These are phyloP conservation scores for Oenanthe javanica DNA, from an alignment of 140 eudicot genomes.

Conservation along the genomic window DNA sequence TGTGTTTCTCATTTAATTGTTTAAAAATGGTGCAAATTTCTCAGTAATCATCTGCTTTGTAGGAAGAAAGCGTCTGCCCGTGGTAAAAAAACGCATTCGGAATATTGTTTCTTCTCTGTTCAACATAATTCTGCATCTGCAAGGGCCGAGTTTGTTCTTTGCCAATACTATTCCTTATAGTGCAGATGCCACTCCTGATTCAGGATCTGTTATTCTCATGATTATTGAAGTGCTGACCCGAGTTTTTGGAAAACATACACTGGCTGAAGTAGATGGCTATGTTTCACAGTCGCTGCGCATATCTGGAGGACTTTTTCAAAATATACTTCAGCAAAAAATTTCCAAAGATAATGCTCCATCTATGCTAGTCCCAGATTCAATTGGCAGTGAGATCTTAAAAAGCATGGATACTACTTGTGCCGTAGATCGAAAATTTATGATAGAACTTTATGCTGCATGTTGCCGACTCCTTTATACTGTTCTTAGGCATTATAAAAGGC, in stretches of 20 bases:
- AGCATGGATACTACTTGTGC: slow-evolving; percentile 9
- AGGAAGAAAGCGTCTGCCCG: slow-evolving; percentile 52
- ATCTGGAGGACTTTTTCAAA: slow-evolving; percentile 34
- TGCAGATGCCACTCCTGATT: slow-evolving; percentile 43
- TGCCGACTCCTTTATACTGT: slow-evolving; percentile 67
- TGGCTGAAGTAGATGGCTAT: too few species aligned
- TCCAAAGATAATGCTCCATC: slow-evolving; percentile 18
- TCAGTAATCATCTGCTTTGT: slow-evolving; percentile 15
- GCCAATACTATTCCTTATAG: slow-evolving; percentile 9
- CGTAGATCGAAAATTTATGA: slow-evolving; percentile 35
- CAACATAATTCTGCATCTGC: slow-evolving; percentile 66
- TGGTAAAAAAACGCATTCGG: slow-evolving; percentile 48
- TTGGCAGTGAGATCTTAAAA: slow-evolving; percentile 10
- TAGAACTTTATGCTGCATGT: slow-evolving; percentile 30
- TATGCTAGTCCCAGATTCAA: slow-evolving; percentile 7
- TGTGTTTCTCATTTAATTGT: neutral
- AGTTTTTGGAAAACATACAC: too few species aligned
- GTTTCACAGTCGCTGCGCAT: too few species aligned
- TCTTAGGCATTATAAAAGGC: slow-evolving; percentile 77
- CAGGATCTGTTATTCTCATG: slow-evolving; percentile 77
- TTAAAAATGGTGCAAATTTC: neutral
- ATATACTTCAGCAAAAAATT: slow-evolving; percentile 29
- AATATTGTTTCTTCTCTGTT: slow-evolving; percentile 52
- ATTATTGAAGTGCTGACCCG: slow-evolving; percentile 27
- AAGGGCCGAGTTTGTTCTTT: slow-evolving; percentile 51